Evolutionary conservation across 805 yeast species (phyloP), one percentile per base, ranked within the genome.

Genomic region (Candida vaughaniae): DNA sequence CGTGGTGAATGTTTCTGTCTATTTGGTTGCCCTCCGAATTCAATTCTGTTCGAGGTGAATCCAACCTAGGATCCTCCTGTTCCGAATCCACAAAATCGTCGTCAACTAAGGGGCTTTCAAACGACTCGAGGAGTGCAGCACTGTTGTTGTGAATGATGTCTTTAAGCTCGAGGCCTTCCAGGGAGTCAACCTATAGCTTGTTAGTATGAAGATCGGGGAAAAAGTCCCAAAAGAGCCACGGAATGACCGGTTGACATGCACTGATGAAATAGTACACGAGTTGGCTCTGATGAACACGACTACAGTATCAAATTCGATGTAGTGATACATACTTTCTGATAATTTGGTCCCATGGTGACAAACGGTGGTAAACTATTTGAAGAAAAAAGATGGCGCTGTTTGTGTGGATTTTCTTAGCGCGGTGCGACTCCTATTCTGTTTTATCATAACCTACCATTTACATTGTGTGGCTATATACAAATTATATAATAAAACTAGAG

Each of bases 1-100:
- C 52, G 10, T 33, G 26, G 31, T 50, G 55, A 23, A 47, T 46
- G 31, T 39, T 42, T 25, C 52, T 38, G 36, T 51, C 51, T 8
- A 44, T 47, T 22, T 42, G 26, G 37, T 19, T 6, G 49, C 49
- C 20, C n/a, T n/a, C n/a, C n/a, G n/a, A n/a, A n/a, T n/a, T n/a
- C n/a, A n/a, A n/a, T n/a, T n/a, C n/a, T n/a, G n/a, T n/a, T n/a
- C n/a, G n/a, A n/a, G n/a, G n/a, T n/a, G n/a, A n/a, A n/a, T 10
- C 22, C 35, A 28, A 20, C 22, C 31, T 29, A 9, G 26, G 25
- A n/a, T 29, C 35, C n/a, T 26, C 29, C n/a, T n/a, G n/a, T 16
- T 31, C 33, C 6, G 20, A 11, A n/a, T 28, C 32, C 5, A 12
- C 17, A 6, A 4, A 3, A 6, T 20, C 34, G 8, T 27, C 31